phyloP scores from a whole-genome alignment of 2,329 filamentous ascomycete species.

The Aureobasidium sp. region DNA sequence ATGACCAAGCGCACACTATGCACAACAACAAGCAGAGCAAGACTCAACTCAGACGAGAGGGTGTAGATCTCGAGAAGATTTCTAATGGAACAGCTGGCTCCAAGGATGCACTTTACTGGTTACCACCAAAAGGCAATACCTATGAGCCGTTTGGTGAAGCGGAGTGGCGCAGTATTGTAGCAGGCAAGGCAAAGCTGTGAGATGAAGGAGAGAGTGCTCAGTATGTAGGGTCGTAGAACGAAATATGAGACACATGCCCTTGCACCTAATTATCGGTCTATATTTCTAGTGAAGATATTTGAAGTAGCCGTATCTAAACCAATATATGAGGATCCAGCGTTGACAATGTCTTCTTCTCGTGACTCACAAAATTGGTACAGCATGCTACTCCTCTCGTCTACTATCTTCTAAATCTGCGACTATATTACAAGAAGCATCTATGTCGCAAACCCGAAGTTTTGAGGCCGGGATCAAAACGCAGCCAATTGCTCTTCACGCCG shows the following conservation, averaged over 20 bases:
- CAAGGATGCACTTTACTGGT: slow-evolving; percentile 43
- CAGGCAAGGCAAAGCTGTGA: slow-evolving; percentile 24
- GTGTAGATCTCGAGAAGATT: slow-evolving; percentile 49
- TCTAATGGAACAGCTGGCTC: slow-evolving; percentile 35
- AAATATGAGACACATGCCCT: neutral
- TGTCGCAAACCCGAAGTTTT: too few species aligned
- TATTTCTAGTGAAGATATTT: too few species aligned
- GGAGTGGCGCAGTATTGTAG: slow-evolving; percentile 48
- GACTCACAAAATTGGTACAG: neutral
- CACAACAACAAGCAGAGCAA: slow-evolving; percentile 81
- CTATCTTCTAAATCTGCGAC: too few species aligned
- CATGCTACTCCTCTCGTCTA: neutral
- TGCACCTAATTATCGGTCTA: neutral
- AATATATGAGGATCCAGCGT: too few species aligned
- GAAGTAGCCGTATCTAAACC: neutral
- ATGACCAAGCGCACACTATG: slow-evolving; percentile 40
- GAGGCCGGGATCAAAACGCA: neutral
- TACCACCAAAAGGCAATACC: slow-evolving; percentile 34
- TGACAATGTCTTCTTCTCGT: too few species aligned
- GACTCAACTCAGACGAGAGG: slow-evolving; percentile 57
- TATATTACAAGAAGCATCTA: too few species aligned
- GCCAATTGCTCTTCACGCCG: too few species aligned
- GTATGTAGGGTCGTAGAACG: neutral
- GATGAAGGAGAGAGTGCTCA: neutral
- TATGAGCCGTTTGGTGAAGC: slow-evolving; percentile 51